Evolutionary conservation across 2,329 filamentous ascomycete species (phyloP).

Genomic region (Aureobasidium sp.): DNA sequence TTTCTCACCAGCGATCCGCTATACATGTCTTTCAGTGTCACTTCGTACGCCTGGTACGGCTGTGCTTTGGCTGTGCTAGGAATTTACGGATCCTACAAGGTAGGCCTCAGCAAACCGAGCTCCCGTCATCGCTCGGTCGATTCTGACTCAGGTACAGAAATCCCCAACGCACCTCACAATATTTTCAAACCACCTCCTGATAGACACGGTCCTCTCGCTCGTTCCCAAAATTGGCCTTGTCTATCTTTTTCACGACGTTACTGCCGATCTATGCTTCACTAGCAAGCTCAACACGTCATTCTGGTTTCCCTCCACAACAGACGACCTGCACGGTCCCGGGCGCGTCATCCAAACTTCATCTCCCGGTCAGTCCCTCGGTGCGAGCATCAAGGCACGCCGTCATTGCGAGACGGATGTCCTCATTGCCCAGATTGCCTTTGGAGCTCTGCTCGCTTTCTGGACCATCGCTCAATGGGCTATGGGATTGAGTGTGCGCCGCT

Average conservation of each 20-base stretch:
- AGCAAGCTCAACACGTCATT: slow-evolving; percentile 12
- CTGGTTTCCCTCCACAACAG: background rate
- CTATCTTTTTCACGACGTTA: slow-evolving; percentile 18
- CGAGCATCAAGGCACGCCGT: background rate
- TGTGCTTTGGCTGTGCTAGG: slow-evolving; percentile 23
- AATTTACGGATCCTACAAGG: slow-evolving; percentile 22
- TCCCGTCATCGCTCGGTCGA: background rate
- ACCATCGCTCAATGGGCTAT: slow-evolving; percentile 47
- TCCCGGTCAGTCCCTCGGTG: background rate
- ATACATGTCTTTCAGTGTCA: slow-evolving; percentile 23
- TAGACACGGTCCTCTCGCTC: slow-evolving; percentile 19
- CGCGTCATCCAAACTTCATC: slow-evolving; percentile 4
- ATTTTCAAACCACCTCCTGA: slow-evolving; percentile 20
- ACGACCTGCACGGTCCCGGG: slow-evolving; percentile 5
- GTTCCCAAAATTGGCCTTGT: slow-evolving; percentile 18
- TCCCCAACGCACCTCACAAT: slow-evolving; percentile 17
- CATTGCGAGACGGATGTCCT: slow-evolving; percentile 14
- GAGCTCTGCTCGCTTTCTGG: slow-evolving; percentile 39
- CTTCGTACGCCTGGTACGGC: slow-evolving; percentile 25
- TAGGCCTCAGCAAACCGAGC: slow-evolving; percentile 16
- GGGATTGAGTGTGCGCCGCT: slow-evolving; percentile 14
- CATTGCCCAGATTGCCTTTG: slow-evolving; percentile 22
- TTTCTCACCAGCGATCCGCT: slow-evolving; percentile 26
- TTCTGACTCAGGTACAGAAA: background rate
- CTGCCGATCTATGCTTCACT: slow-evolving; percentile 15